Percentiles rank a stretch among this genome's conserved stretches.
phyloP scores from a whole-genome alignment of 331 rosid genomes.

The Quercus tomentella region DNA sequence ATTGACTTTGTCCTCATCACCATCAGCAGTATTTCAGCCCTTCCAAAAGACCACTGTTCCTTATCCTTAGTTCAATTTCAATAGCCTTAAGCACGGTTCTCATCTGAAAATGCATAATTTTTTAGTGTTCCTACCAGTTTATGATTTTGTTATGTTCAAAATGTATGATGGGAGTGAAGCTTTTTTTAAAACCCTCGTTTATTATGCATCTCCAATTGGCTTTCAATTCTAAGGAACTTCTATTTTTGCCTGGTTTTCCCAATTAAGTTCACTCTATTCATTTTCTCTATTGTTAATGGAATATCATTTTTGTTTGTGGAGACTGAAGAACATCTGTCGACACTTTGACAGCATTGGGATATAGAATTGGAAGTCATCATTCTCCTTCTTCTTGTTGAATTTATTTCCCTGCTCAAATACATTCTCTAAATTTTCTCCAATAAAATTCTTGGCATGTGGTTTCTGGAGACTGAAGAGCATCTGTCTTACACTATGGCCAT shows the following conservation, averaged over 20 bases:
- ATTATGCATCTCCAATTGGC: neutral
- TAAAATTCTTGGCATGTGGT: neutral
- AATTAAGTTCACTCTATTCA: neutral
- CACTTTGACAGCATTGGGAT: conserved; percentile 7
- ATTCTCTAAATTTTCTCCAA: neutral
- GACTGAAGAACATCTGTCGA: conserved; percentile 8
- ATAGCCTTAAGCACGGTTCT: neutral
- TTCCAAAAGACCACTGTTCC: neutral
- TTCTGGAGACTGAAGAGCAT: neutral
- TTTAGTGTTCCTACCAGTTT: neutral
- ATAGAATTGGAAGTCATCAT: neutral
- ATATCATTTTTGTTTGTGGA: conserved; percentile 1
- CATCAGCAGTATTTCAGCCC: neutral
- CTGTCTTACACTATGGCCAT: neutral
- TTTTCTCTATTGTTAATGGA: conserved; percentile 9
- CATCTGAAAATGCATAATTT: neutral
- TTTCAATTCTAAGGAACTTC: neutral
- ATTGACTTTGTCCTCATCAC: neutral
- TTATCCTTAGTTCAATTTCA: neutral
- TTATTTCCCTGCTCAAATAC: neutral
- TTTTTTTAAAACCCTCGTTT: neutral
- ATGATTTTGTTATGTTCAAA: neutral
- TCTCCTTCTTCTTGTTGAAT: neutral
- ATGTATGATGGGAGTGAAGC: neutral
- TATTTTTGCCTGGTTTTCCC: neutral